Evolutionary conservation across 2,329 filamentous ascomycete genomes (phyloP), one percentile per base, ranked within the genome.

Genomic region (Fusarium buharicum): DNA sequence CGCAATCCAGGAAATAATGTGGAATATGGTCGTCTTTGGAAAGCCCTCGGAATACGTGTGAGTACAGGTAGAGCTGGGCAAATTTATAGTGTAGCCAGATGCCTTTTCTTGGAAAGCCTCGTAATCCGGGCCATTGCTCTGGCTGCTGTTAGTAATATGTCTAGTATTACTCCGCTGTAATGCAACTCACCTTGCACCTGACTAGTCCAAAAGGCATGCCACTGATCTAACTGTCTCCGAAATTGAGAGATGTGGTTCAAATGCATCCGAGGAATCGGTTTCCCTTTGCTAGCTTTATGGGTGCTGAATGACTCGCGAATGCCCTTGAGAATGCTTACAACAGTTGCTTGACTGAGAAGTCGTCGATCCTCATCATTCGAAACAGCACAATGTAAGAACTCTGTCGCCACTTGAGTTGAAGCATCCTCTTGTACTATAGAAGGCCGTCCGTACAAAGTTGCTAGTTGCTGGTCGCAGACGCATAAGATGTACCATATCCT

Each of bases 401-500:
- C 74, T 47, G 86, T 82, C 71, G 83, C 83, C 6, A 83, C 82
- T 46, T 83, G 80, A 27, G 86, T 83, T 0, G 82, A 79, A 18
- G 77, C 72, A 53, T 87, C 83, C 50, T 86, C 84, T 16, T 82
- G 81, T 5, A 86, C 82, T 11, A 86, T 80, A 0, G 83, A 81
- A 2, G 83, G 82, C 6, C 85, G 77, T 3, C 84, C 83, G 50
- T 87, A 87, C 1, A 86, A 75, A 14, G 86, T 87, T n/a, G 83
- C 85, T 0, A 86, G 79, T 63, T 86, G 84, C 56, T 86, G 83
- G 43, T 87, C 84, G 64, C 84, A 86, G 5, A 86, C 81, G 59
- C 86, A 86, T 2, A 85, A 74, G 34, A 84, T 69, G 64, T 86
- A 87, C 85, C 85, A 88, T 6, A 88, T 73, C 18, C 86, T 78